Conservation (phyloP, 2,329 filamentous ascomycete species). For the Ophiostoma perfectum region DNA sequence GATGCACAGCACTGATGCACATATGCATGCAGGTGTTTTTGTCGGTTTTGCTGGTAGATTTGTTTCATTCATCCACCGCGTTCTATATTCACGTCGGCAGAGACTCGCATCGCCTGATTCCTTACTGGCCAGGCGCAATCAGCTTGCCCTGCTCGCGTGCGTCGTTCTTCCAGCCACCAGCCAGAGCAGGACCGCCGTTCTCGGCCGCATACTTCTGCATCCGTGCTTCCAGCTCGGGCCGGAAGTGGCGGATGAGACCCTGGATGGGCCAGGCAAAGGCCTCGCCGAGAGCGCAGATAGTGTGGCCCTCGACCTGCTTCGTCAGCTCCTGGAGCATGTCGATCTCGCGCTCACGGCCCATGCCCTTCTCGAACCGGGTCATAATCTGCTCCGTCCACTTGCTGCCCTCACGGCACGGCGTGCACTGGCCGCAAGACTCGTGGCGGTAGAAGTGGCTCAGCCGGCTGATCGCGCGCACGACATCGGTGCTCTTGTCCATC, state of each 20-base stretch:
- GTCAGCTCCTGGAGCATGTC: conserved; percentile 99
- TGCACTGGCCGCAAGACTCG: conserved; percentile 97
- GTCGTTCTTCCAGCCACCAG: conserved; percentile 81
- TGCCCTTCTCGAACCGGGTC: conserved; percentile 88
- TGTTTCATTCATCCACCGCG: not conserved
- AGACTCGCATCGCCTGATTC: too few species aligned
- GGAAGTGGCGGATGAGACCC: conserved; percentile 96
- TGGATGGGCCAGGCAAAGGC: conserved; percentile 98
- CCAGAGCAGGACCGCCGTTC: conserved; percentile 67
- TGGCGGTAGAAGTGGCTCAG: conserved; percentile 97
- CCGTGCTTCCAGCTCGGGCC: conserved; percentile 87
- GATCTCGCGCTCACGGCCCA: conserved; percentile 85
- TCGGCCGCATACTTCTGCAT: conserved; percentile 74
- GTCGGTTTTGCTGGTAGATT: not conserved
- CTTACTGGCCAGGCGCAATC: conserved; percentile 64
- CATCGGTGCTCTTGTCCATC: conserved; percentile 97
- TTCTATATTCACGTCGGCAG: too few species aligned
- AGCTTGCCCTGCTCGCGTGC: conserved; percentile 72
- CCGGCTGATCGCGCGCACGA: conserved; percentile 87
- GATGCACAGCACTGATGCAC: too few species aligned
- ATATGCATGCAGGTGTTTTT: not conserved
- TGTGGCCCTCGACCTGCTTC: conserved; percentile 99
- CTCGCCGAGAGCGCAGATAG: conserved; percentile 93
- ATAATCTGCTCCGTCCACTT: conserved; percentile 99
- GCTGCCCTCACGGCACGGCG: conserved; percentile 96